Conservation (phyloP, 805 yeast genomes). For the Candida nitratophila region DNA sequence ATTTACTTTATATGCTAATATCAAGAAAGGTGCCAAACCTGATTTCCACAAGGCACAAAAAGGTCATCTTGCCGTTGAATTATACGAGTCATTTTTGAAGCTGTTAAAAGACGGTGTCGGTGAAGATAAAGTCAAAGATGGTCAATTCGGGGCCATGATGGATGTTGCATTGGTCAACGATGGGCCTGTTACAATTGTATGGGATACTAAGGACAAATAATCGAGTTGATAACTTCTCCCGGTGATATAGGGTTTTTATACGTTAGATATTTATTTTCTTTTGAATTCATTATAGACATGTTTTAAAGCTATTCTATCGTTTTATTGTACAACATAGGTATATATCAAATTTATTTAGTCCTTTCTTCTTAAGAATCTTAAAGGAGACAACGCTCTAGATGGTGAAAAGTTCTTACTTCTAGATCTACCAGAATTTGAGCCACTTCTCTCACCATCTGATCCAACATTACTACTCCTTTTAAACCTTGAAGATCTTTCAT, state of each 20-base stretch:
- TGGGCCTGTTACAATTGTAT: conserved; percentile 85
- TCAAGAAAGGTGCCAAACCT: conserved; percentile 90
- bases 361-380: conserved; percentile 6
- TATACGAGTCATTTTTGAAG: conserved; percentile 47
- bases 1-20: conserved; percentile 80
- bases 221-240: too few species aligned
- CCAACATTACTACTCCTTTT: conserved; percentile 14
- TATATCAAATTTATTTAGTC: background rate
- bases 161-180: conserved; percentile 83
- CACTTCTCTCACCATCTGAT: conserved; percentile 7
- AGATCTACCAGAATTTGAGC: conserved; percentile 11
- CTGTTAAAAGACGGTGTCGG: conserved; percentile 47
- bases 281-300: too few species aligned
- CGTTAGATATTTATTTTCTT: background rate
- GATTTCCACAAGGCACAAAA: conserved; percentile 91
- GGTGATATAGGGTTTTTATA: too few species aligned
- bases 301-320: too few species aligned
- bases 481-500: conserved; percentile 17
- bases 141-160: conserved; percentile 97
- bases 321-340: background rate
- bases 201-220: conserved; percentile 54
- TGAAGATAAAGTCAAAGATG: conserved; percentile 68
- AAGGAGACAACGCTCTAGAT: conserved; percentile 25
- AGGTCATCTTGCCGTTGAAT: conserved; percentile 48
- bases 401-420: conserved; percentile 22